These are phyloP conservation scores for Dimocarpus longan DNA, from an alignment of 345 rosid species.

Conservation along the genomic window DNA sequence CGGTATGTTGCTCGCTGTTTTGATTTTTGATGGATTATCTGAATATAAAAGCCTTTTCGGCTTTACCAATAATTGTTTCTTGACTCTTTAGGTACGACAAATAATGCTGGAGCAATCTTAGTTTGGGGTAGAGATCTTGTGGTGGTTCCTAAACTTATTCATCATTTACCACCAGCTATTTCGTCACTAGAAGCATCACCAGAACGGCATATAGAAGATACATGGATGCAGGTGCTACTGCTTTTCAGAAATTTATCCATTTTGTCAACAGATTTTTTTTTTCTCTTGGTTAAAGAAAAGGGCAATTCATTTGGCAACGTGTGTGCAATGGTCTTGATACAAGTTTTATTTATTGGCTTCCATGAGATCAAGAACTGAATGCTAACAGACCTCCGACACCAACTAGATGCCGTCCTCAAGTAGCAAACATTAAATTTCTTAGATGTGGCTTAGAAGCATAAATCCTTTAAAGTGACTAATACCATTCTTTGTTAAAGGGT, in stretches of 20 bases:
- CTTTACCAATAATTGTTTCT: slow-evolving; percentile 12
- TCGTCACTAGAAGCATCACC: slow-evolving; percentile 84
- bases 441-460: no score
- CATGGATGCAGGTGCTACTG: slow-evolving; percentile 94
- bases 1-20: slow-evolving; percentile 44
- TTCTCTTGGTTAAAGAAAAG: no score
- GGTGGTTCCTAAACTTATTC: slow-evolving; percentile 94
- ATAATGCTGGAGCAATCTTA: slow-evolving; percentile 96
- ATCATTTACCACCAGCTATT: slow-evolving; percentile 94
- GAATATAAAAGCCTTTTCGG: not conserved
- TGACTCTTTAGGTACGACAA: slow-evolving; percentile 79
- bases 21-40: not conserved
- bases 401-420: slow-evolving; percentile 93
- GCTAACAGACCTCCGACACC: slow-evolving; percentile 97
- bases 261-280: not conserved
- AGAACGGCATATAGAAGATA: slow-evolving; percentile 85
- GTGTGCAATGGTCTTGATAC: not conserved
- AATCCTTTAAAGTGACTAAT: no score
- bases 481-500: no score
- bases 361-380: slow-evolving; percentile 70
- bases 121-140: slow-evolving; percentile 98
- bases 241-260: slow-evolving; percentile 5
- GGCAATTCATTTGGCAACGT: not conserved
- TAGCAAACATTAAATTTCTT: no score
- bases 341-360: slow-evolving; percentile 1